Evolutionary conservation across 331 rosid species (phyloP), one percentile per base, ranked within the genome.

Genomic region (Quercus phellos): DNA sequence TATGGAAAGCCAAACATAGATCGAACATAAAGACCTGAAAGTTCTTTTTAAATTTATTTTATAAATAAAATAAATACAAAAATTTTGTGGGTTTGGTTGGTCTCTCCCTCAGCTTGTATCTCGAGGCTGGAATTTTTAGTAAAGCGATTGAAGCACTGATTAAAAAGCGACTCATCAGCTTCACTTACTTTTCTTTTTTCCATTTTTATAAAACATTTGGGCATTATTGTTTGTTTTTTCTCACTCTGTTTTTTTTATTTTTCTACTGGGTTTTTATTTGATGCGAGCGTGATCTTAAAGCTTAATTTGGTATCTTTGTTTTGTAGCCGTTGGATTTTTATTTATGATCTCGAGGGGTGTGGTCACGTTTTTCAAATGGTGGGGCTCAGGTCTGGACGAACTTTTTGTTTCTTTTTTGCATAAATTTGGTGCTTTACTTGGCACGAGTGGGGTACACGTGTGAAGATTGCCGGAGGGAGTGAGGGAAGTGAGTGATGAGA

Each of bases 61-160:
- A 38, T 8, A 66, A 51, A 11, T 10, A 2, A 22, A 51, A 50
- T 14, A 43, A 75, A 75, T 11, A 61, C 4, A 30, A 0, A 66
- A 32, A 74, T 68, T 79, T 80, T 75, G 60, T 17, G 79, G 66
- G 68, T 18, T 75, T 84, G 74, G 82, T 84, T 79, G 78, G 81
- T 64, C 12, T 66, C 73, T 38, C 46, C 0, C 46, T 38, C 12
- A 38, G 46, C 46, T 38, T 38, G 46, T 38, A 8, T 38, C 3
- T 46, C 53, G 88, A 75, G 80, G 54, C 54, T 51, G 58, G 81
- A 78, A 86, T 63, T 82, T 80, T 82, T 80, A 77, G 90, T 78
- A 84, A 86, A 86, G 90, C 74, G 63, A 86, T 78, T 71, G 61
- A 42, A 74, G 50, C 84, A 66, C 80, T 68, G 26, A 82, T 78